Conservation (phyloP, 1,139 yeast species). For the Lodderomyces parapsilosis region DNA sequence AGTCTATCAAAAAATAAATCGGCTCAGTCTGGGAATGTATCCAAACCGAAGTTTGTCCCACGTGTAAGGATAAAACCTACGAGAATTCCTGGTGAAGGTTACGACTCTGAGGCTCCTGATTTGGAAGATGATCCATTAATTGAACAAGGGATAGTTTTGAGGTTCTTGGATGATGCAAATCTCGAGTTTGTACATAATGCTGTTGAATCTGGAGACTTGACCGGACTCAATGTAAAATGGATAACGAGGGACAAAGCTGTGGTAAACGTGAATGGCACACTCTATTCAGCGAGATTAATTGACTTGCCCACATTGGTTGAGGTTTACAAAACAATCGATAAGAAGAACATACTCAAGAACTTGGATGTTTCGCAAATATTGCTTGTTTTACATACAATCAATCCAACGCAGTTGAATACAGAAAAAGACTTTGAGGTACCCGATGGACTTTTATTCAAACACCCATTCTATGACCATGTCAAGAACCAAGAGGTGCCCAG, state of each 20-base stretch:
- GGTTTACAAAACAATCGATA: slow-evolving; percentile 84
- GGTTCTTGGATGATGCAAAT: slow-evolving; percentile 79
- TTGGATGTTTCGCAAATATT: slow-evolving; percentile 86
- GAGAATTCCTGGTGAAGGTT: slow-evolving; percentile 89
- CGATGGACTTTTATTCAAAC: slow-evolving; percentile 37
- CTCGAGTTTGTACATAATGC: slow-evolving; percentile 77
- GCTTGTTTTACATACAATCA: slow-evolving; percentile 65
- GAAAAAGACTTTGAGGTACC: slow-evolving; percentile 44
- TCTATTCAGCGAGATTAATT: slow-evolving; percentile 83
- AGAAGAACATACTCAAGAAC: slow-evolving; percentile 84
- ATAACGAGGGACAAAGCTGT: slow-evolving; percentile 78
- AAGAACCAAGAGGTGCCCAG: slow-evolving; percentile 42
- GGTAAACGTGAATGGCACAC: slow-evolving; percentile 49
- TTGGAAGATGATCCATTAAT: slow-evolving; percentile 90
- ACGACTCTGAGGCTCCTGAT: slow-evolving; percentile 96
- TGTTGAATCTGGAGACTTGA: slow-evolving; percentile 77
- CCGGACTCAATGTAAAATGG: slow-evolving; percentile 76
- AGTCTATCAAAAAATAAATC: slow-evolving; percentile 18
- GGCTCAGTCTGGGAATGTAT: slow-evolving; percentile 12
- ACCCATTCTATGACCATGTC: slow-evolving; percentile 45
- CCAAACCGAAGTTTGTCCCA: slow-evolving; percentile 39
- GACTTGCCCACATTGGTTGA: slow-evolving; percentile 90
- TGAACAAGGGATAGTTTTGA: slow-evolving; percentile 79
- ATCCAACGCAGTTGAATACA: slow-evolving; percentile 39
- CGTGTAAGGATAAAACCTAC: slow-evolving; percentile 79